Evolutionary conservation across 805 yeast species (phyloP), one percentile per base, ranked within the genome.

Genomic region (Starmerella vitae): DNA sequence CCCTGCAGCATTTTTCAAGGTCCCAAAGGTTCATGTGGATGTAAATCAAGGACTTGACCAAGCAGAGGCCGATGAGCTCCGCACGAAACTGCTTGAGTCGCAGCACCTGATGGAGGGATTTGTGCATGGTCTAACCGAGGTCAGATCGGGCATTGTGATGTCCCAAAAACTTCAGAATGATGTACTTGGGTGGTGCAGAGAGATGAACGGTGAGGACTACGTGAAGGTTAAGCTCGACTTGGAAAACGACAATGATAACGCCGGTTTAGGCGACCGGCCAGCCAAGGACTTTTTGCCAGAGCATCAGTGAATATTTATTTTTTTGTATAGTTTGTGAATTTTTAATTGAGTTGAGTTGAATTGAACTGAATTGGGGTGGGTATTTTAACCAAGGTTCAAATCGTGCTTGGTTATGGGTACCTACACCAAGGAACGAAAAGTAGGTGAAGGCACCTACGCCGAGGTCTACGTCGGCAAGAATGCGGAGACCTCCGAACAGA

Each of bases 371-470:
- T 24, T 24, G 27, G 12, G 13, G 13, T 24, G 27, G 9, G n/a
- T n/a, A n/a, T n/a, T n/a, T n/a, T n/a, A n/a, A 24, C 27, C 13
- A 9, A 24, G 13, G 27, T 13, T 9, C 27, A 9, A 13, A 24
- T 24, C 27, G 13, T 9, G 27, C 27, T 13, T 24, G 27, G 27
- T 9, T 24, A 24, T 13, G 12, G 27, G 27, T 24, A 24, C n/a
- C 39, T 52, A 52, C 42, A 47, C 52, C 34, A 48, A 48, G 51
- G 94, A 85, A 41, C 75, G 72, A 48, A 86, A 85, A 56, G 96
- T 91, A 21, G 99, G 99, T 55, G 99, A 91, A 62, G 99, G 99
- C 61, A 91, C 99, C 0, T 91, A 88, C 64, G 99, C 99, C 34
- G 93, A 86, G 40, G 99, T 91, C 5, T 58, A 56, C 39, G 66